Conservation (phyloP, 2,329 filamentous ascomycete species). For the Verticillium nonalfalfae region DNA sequence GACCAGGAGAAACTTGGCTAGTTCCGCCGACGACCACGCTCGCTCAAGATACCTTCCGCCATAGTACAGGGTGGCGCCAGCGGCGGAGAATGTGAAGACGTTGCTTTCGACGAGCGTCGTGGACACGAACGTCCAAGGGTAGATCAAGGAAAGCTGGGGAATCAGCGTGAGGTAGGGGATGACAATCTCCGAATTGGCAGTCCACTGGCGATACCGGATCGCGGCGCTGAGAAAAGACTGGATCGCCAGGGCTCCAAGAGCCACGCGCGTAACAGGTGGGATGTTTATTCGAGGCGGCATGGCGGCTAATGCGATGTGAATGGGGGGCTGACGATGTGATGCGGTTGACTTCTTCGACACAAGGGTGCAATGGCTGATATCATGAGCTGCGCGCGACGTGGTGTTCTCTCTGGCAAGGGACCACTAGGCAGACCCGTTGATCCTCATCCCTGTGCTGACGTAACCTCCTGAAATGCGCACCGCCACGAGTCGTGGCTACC, state of each 20-base stretch:
- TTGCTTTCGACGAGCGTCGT: slow-evolving; percentile 91
- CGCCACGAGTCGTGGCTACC: no score
- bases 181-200: slow-evolving; percentile 55
- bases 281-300: slow-evolving; percentile 87
- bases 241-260: slow-evolving; percentile 67
- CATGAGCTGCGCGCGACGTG: not conserved
- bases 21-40: slow-evolving; percentile 88
- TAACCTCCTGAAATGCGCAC: no score
- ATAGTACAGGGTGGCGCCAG: slow-evolving; percentile 75
- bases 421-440: not conserved
- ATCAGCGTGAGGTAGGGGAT: slow-evolving; percentile 85
- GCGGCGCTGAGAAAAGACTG: slow-evolving; percentile 79
- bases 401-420: not conserved
- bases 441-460: no score
- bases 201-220: slow-evolving; percentile 68
- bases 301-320: slow-evolving; percentile 15
- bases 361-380: not conserved
- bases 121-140: slow-evolving; percentile 88
- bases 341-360: not conserved
- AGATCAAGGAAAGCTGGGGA: slow-evolving; percentile 74
- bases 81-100: slow-evolving; percentile 75
- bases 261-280: slow-evolving; percentile 79
- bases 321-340: not conserved
- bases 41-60: slow-evolving; percentile 92
- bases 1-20: slow-evolving; percentile 82